Evolutionary conservation across 2,329 filamentous ascomycete genomes (phyloP), one percentile per base, ranked within the genome.

Genomic region (Pseudocercospora ulei): DNA sequence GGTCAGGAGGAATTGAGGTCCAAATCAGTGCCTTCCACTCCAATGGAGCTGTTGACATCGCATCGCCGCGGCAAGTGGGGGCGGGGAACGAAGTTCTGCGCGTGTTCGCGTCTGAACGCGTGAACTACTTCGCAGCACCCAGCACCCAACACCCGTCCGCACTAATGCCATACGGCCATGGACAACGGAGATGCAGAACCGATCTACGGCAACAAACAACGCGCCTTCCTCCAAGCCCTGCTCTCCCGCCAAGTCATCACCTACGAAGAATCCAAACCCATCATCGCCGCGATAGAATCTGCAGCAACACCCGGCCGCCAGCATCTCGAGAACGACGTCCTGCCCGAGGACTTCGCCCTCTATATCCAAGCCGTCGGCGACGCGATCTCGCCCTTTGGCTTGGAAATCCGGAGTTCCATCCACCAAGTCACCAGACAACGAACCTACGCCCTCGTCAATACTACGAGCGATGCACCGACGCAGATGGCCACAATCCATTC

Each of bases 201-300:
- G 5, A 16, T 26, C 7, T 78, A 78, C 54, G 65, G 70, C 52
- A 68, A 92, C 57, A 71, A 71, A 46, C 82, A 95, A 59, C 80
- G 85, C 41, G 87, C 88, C 5, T 94, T 98, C 56, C 69, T 96
- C 0, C 90, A 98, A 63, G 82, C 83, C 33, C 78, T 98, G 50
- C 71, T 95, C 61, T 76, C 82, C 2, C 77, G 79, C 34, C 81
- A 82, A 13, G 76, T 77, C 28, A 70, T 96, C 60, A 92, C 83
- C 0, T 75, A 82, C 47, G 69, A 76, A 37, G 76, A 92, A 54
- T 78, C 79, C 7, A 76, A 76, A 53, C 73, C 76, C 1, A 67
- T 95, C 14, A 69, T 96, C 8, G 84, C 87, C 2, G 73, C 72
- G 19, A 88, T 96, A 38, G 69, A 80, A 50, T 78, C 75, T 5